Conservation (phyloP, 805 yeast species). For the Hermanozyma aechmeae region DNA sequence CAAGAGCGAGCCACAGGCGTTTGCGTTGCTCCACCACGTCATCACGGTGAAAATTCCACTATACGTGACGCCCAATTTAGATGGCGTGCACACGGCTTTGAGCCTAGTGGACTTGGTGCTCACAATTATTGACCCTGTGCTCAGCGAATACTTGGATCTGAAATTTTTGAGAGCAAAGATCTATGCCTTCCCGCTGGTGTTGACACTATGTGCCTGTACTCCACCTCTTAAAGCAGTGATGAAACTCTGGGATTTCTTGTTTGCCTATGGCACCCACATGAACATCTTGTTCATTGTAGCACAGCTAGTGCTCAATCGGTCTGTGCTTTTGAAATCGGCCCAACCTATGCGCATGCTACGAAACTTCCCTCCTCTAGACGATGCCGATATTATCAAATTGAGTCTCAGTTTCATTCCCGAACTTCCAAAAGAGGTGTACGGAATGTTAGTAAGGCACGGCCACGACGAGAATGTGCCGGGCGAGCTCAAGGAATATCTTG, state of each 20-base stretch:
- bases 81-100: slow-evolving; percentile 75
- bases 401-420: slow-evolving; percentile 74
- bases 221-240: slow-evolving; percentile 73
- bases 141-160: slow-evolving; percentile 48
- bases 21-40: slow-evolving; percentile 55
- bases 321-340: slow-evolving; percentile 44
- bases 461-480: slow-evolving; percentile 38
- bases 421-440: slow-evolving; percentile 59
- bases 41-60: slow-evolving; percentile 62
- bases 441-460: slow-evolving; percentile 53
- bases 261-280: slow-evolving; percentile 87
- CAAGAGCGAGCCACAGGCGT: slow-evolving; percentile 81
- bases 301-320: slow-evolving; percentile 63
- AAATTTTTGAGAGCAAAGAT: slow-evolving; percentile 73
- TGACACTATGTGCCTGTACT: slow-evolving; percentile 82
- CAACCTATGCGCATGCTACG: slow-evolving; percentile 73
- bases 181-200: slow-evolving; percentile 75
- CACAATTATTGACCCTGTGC: slow-evolving; percentile 61
- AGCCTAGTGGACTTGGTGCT: slow-evolving; percentile 66
- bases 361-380: slow-evolving; percentile 62
- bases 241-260: slow-evolving; percentile 80
- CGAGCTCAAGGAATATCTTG: slow-evolving; percentile 20
- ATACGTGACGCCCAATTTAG: slow-evolving; percentile 66
- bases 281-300: slow-evolving; percentile 79
- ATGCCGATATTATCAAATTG: slow-evolving; percentile 65